Percentiles rank a stretch among this genome's conserved stretches.
Evolutionary conservation across 2,329 filamentous ascomycete genomes (phyloP).

Genomic region (Beauveria australis): DNA sequence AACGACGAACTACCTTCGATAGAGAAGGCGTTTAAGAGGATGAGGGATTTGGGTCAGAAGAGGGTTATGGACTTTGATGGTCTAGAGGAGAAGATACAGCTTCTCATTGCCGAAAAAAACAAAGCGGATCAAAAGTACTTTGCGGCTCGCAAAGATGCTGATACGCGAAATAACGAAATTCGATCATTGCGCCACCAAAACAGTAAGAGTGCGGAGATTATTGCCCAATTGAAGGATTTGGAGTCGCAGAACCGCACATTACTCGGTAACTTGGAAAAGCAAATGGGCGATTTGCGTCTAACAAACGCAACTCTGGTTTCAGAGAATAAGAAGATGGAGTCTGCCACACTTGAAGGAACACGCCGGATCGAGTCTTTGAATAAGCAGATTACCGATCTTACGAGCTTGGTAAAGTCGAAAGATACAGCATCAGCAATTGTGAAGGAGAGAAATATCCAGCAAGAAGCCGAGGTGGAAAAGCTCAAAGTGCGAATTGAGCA

Average conservation of each 20-base stretch:
- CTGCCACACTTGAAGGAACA: constrained; percentile 59
- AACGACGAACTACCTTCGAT: constrained; percentile 83
- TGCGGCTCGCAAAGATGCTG: constrained; percentile 87
- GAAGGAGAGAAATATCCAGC: constrained; percentile 50
- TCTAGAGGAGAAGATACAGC: constrained; percentile 69
- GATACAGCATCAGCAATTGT: constrained; percentile 50
- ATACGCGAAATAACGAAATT: constrained; percentile 74
- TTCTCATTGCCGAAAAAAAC: constrained; percentile 77
- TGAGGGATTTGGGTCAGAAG: constrained; percentile 73
- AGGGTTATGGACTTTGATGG: constrained; percentile 72
- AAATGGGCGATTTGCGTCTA: constrained; percentile 74
- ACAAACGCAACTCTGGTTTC: constrained; percentile 60
- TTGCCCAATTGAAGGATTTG: constrained; percentile 84
- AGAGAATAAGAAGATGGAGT: constrained; percentile 70
- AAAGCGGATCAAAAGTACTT: constrained; percentile 99
- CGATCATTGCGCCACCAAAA: constrained; percentile 74
- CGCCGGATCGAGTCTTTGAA: constrained; percentile 65
- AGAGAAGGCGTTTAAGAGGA: constrained; percentile 84
- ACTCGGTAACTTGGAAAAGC: constrained; percentile 81
- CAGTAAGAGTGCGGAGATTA: constrained; percentile 84
- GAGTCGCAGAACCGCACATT: constrained; percentile 70
- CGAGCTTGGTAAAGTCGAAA: constrained; percentile 64
- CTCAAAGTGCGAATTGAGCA: constrained; percentile 70
- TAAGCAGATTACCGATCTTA: constrained; percentile 69
- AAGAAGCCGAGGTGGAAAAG: constrained; percentile 71